Conservation (phyloP, 1,139 yeast genomes). For the Trichomonascaceae sp. region DNA sequence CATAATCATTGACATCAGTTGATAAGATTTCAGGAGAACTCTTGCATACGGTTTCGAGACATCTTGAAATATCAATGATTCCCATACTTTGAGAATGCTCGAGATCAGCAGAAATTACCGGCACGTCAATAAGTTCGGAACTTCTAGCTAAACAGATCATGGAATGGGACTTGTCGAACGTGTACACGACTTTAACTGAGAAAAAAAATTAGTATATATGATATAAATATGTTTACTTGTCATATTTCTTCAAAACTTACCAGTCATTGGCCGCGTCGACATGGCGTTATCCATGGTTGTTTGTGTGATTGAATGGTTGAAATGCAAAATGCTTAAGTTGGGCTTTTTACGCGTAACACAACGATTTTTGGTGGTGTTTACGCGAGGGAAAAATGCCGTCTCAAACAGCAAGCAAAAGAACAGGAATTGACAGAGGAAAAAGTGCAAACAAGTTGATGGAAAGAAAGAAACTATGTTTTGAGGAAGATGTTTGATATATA, state of each 20-base stretch:
- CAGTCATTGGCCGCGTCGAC: slow-evolving; percentile 20
- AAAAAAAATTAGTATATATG: slow-evolving; percentile 2
- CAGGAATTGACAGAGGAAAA: not conserved
- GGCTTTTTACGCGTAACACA: not conserved
- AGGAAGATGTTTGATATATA: not conserved
- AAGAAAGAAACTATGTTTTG: not conserved
- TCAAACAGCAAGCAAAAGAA: not conserved
- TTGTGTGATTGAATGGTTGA: not conserved
- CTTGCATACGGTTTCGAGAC: slow-evolving; percentile 30
- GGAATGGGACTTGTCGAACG: slow-evolving; percentile 29
- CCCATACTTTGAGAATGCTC: slow-evolving; percentile 25
- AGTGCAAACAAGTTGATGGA: not conserved
- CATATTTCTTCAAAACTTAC: slow-evolving; percentile 11
- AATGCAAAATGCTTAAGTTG: not conserved
- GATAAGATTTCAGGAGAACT: slow-evolving; percentile 35
- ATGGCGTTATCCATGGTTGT: slow-evolving; percentile 5
- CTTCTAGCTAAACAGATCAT: slow-evolving; percentile 32
- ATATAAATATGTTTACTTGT: not conserved
- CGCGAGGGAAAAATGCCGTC: not conserved
- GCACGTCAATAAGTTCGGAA: slow-evolving; percentile 21
- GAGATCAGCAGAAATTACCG: slow-evolving; percentile 24
- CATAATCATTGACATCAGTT: slow-evolving; percentile 30
- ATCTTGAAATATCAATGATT: slow-evolving; percentile 29
- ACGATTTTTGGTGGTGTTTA: not conserved
- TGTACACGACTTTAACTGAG: slow-evolving; percentile 34